A percentile compares a stretch with the other conserved stretches of the same genome.
These are phyloP conservation scores for Zoysia japonica DNA, from an alignment of 176 grass and related monocot genomes.

Conservation along the genomic window DNA sequence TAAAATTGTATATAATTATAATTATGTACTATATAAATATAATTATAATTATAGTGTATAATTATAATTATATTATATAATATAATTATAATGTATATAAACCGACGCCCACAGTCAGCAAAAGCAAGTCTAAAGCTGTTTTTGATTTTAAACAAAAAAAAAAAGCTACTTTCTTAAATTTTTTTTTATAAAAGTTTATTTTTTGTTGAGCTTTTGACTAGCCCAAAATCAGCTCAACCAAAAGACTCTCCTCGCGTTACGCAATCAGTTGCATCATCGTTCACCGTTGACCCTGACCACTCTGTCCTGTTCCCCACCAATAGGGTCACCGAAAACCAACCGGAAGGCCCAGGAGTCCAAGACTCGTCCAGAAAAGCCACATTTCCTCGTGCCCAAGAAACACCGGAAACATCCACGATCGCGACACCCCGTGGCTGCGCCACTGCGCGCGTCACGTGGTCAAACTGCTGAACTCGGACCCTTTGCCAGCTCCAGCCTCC, in stretches of 20 bases:
- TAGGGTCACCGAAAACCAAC: background rate
- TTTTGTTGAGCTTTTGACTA: too few species aligned
- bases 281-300: background rate
- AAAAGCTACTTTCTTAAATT: too few species aligned
- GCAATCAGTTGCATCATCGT: background rate
- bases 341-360: background rate
- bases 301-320: background rate
- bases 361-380: background rate
- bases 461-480: background rate
- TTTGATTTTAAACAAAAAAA: too few species aligned
- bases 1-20: too few species aligned
- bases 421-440: background rate
- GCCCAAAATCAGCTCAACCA: too few species aligned
- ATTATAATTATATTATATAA: too few species aligned
- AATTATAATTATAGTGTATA: too few species aligned
- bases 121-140: too few species aligned
- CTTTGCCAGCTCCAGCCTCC: background rate
- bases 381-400: constrained; percentile 18
- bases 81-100: too few species aligned
- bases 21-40: too few species aligned
- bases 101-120: too few species aligned
- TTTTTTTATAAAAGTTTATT: too few species aligned
- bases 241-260: background rate
- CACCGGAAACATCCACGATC: background rate
- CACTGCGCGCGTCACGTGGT: constrained; percentile 38